Base-by-base conservation (phyloP, 306 rosid genomes). In the Vigna unguiculata region DNA sequence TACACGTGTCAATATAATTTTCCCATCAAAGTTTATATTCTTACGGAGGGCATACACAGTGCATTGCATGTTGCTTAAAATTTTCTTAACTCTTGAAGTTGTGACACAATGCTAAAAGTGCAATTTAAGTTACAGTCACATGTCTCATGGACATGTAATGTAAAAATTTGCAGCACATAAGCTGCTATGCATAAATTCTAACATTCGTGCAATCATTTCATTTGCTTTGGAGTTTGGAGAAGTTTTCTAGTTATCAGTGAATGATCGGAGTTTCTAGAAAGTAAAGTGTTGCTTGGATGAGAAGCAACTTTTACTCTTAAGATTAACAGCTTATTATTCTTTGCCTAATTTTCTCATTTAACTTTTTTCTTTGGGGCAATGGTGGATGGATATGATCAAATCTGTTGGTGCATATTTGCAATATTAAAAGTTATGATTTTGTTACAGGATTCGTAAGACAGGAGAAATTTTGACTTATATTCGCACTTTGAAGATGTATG, bases 401-500 rank as follows among this genome's bases (percentile, higher is more conserved):
- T 69, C 69, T 71, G 21, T 49, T 25, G 17, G 22, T 63, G 14
- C 55, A 10, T 57, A 40, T 75, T 67, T 43, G 49, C 9, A n/a
- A 78, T 58, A 59, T 34, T 30, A 48, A 28, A 25, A 52, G 28
- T 41, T 75, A n/a, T 53, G 57, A 9, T 40, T 22, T 76, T 69
- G 52, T 76, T 28, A 46, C 80, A 94, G 98, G 87, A 89, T 94
- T 81, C 90, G 95, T 69, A 92, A 83, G 88, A 94, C 97, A 0
- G 93, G 92, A 48, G 98, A 94, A 87, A 91, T 94, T 80, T 80
- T 94, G 84, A 87, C 88, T 38, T 62, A 86, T 87, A 92, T 94
- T 81, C 97, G 94, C 79, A 92, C 98, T 77, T 78, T 94, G 82
- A 94, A 94, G 87, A 92, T 93, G 93, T 89, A 92, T 69, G 93